Conservation (phyloP, 129 eudicot species). For the Gnaphalium uliginosum region DNA sequence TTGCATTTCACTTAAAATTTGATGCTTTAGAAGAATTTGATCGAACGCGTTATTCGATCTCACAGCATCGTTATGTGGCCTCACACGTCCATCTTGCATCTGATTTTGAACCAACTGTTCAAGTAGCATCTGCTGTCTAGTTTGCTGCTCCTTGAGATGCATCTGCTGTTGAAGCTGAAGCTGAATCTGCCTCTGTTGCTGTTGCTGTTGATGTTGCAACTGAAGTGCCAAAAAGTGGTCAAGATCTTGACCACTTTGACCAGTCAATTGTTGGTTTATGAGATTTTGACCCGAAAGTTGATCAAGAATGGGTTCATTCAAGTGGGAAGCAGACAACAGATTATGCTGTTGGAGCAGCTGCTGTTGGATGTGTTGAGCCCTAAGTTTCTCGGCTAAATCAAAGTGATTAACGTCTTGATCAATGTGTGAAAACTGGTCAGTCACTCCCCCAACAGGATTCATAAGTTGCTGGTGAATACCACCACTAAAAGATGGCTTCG, state of each 20-base stretch:
- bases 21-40: conserved; percentile 69
- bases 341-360: conserved; percentile 67
- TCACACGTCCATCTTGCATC: conserved; percentile 58
- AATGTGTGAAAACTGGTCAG: conserved; percentile 38
- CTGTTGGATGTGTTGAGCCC: conserved; percentile 62
- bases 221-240: conserved; percentile 76
- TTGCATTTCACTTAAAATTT: conserved; percentile 63
- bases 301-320: conserved; percentile 58
- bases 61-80: conserved; percentile 52
- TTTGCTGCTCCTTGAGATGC: conserved; percentile 77
- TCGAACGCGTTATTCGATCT: conserved; percentile 62
- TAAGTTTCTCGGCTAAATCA: conserved; percentile 62
- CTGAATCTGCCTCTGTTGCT: conserved; percentile 56
- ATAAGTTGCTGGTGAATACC: conserved; percentile 48
- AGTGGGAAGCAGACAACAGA: conserved; percentile 50
- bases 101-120: conserved; percentile 79
- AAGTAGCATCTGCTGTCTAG: conserved; percentile 61
- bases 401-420: conserved; percentile 57
- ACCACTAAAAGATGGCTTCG: conserved; percentile 35
- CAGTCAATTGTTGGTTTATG: conserved; percentile 59
- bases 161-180: conserved; percentile 60
- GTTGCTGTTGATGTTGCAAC: conserved; percentile 59
- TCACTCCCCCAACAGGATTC: conserved; percentile 37
- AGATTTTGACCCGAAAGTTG: conserved; percentile 39
- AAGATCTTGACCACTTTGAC: conserved; percentile 55